Evolutionary conservation across 73 alveolate genomes (phyloP).

Genomic region (Symbiodinium natans): DNA sequence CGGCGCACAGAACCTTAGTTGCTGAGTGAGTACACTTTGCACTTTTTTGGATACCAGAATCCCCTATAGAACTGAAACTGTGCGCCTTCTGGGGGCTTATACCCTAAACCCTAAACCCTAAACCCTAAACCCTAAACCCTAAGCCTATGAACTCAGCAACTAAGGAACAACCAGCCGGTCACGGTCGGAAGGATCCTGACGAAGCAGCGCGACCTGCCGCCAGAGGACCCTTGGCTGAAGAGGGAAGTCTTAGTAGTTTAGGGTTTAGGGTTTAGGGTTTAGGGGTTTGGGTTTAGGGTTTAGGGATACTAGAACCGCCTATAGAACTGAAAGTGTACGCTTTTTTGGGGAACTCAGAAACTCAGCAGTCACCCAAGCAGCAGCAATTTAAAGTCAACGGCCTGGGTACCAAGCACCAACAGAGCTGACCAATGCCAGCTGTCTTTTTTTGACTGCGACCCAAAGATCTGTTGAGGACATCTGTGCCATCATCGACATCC

Average conservation of each 20-base stretch:
- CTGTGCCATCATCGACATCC: slow-evolving; percentile 5
- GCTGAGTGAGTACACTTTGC: neutral
- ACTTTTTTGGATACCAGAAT: neutral
- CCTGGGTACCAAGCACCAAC: too few relatives aligned
- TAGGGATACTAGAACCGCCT: too few relatives aligned
- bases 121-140: neutral
- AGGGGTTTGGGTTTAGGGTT: neutral
- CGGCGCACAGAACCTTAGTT: neutral
- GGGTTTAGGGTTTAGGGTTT: neutral
- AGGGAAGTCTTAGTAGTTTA: neutral
- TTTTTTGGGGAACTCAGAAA: too few relatives aligned
- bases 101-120: too few relatives aligned
- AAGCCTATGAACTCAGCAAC: neutral
- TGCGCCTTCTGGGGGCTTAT: too few relatives aligned
- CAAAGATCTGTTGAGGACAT: neutral
- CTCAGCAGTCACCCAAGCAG: too few relatives aligned
- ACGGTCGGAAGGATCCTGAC: slow-evolving; percentile 21
- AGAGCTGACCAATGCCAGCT: too few relatives aligned
- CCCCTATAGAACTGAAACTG: too few relatives aligned
- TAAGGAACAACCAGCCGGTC: slow-evolving; percentile 19
- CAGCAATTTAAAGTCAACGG: too few relatives aligned
- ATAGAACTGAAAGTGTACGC: too few relatives aligned
- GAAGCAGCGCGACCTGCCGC: slow-evolving; percentile 31
- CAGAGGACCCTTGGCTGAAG: neutral
- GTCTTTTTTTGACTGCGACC: too few relatives aligned